Evolutionary conservation across 2,329 filamentous ascomycete species (phyloP), one percentile per base, ranked within the genome.

Genomic region (Diaporthe citriasiana): DNA sequence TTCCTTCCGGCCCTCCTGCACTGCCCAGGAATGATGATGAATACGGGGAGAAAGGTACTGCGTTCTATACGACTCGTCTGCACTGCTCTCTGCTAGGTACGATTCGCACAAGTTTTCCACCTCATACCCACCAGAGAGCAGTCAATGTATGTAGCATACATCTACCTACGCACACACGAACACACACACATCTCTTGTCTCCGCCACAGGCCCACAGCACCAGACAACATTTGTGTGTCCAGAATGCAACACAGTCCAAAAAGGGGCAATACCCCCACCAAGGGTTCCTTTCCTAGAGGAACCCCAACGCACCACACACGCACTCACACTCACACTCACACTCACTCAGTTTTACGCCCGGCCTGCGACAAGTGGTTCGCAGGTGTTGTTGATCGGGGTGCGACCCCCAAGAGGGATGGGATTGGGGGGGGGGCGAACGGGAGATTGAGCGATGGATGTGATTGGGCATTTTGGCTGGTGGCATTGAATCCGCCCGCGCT

Each of bases 401-500:
- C 63, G 45, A 66, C 47, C 45, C 45, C 63, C 45, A 51, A 66
- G 30, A 25, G 42, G 45, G 42, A 51, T 50, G 60, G 60, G 60
- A 66, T 66, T 47, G 60, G 30, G 60, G 60, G 30, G 60, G 60
- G 63, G 63, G 42, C 55, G 47, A 63, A 42, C 53, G 69, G 70
- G 70, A 71, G 56, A 71, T 71, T 71, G 63, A 68, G 15, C 19
- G 33, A 27, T 25, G 13, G 25, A 30, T 42, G 47, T 71, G 22
- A 71, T 71, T 71, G 70, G 70, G 19, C 35, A 53, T 40, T 45
- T 10, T 63, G 56, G 33, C 56, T 60, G 56, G 50, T 71, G 70
- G 56, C 47, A 71, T 71, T 63, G 45, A 60, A 63, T 71, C 70
- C 56, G 59, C 30, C 56, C 45, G 57, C 70, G 35, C 70, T 63